Conservation (phyloP, 192 early-diverging fungal species). For the Coemansia interrupta region DNA sequence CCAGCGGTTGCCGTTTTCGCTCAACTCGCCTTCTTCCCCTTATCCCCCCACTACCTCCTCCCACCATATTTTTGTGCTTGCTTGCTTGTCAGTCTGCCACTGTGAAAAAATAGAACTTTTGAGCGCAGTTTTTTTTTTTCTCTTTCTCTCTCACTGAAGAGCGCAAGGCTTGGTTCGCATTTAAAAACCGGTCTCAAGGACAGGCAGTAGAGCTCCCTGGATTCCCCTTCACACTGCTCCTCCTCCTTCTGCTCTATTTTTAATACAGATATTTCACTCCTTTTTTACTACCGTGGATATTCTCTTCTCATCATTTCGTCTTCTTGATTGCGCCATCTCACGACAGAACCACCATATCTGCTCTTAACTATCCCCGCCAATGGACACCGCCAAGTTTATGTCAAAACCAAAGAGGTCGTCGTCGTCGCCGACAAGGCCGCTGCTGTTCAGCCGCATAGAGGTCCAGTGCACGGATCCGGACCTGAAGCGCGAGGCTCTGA, state of each 20-base stretch:
- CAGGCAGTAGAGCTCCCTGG: no score
- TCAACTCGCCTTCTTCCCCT: no score
- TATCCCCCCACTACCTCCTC: no score
- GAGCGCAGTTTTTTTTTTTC: no score
- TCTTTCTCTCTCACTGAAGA: no score
- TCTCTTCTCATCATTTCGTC: background rate
- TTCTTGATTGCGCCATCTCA: constrained; percentile 8
- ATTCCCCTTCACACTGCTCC: constrained; percentile 1
- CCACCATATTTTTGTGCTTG: no score
- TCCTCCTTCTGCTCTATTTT: constrained; percentile 1
- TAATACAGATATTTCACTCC: background rate
- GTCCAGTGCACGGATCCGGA: constrained; percentile 48
- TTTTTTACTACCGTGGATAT: background rate
- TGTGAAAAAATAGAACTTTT: no score
- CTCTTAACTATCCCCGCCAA: background rate
- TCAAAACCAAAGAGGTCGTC: constrained; percentile 12
- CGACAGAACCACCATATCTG: background rate
- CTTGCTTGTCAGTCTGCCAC: no score
- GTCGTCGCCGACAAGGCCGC: constrained; percentile 8
- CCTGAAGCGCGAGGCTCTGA: constrained; percentile 47
- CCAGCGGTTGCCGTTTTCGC: background rate
- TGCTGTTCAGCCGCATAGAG: constrained; percentile 16
- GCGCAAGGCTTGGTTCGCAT: no score
- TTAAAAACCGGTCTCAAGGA: no score
- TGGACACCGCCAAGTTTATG: background rate